Percentiles rank a stretch among this genome's conserved stretches.
Evolutionary conservation across 495 filamentous ascomycete species (phyloP).

Genomic region (Usnea hakonensis): DNA sequence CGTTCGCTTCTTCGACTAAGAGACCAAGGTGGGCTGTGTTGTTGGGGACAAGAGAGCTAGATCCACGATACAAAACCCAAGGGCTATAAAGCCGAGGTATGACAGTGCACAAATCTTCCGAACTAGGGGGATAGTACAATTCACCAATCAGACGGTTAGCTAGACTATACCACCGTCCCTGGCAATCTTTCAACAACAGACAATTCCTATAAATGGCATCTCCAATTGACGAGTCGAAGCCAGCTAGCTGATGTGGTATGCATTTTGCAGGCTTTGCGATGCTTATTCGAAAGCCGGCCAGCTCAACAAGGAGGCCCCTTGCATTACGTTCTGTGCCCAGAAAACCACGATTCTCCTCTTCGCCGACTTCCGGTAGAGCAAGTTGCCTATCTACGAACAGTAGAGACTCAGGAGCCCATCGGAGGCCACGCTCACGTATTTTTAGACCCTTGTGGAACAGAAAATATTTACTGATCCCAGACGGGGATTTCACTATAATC

Average conservation of each 20-base stretch:
- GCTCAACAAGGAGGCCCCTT: constrained; percentile 10
- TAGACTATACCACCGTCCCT: background rate
- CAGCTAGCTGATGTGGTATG: constrained; percentile 6
- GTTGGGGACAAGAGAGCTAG: constrained; percentile 2
- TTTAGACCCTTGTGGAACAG: constrained; percentile 11
- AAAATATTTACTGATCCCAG: constrained; percentile 7
- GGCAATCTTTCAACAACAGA: background rate
- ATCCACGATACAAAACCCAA: constrained; percentile 17
- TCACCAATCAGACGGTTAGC: background rate
- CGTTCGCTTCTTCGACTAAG: background rate
- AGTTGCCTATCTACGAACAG: constrained; percentile 10
- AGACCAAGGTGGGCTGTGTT: background rate
- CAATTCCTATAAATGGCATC: background rate
- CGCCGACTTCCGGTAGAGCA: background rate
- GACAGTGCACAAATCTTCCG: constrained; percentile 7
- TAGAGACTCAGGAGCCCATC: constrained; percentile 15
- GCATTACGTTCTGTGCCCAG: constrained; percentile 5
- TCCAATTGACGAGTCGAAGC: constrained; percentile 10
- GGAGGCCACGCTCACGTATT: constrained; percentile 6
- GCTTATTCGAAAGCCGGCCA: constrained; percentile 14
- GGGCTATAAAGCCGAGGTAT: constrained; percentile 9
- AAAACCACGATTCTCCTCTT: constrained; percentile 5
- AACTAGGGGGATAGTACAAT: background rate
- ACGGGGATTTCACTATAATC: constrained; percentile 1
- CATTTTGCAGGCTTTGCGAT: constrained; percentile 9